Evolutionary conservation across 495 filamentous ascomycete genomes (phyloP).

Genomic region (Penicillium angulare): DNA sequence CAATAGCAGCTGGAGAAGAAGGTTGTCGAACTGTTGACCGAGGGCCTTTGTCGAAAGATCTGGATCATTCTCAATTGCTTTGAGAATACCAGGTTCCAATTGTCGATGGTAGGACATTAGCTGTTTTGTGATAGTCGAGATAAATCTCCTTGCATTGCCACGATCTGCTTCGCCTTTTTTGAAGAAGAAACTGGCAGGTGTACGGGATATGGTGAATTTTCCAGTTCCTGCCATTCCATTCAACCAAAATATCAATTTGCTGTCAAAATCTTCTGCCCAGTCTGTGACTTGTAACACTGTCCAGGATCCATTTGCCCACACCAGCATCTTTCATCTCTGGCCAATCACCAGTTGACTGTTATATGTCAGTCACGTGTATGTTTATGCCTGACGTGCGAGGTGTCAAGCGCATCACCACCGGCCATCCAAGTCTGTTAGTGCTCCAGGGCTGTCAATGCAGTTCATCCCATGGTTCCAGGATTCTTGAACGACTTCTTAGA

Average conservation of each 20-base stretch:
- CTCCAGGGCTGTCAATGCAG: no score
- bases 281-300: neutral
- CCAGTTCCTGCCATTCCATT: conserved; percentile 1
- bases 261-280: neutral
- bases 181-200: conserved; percentile 1
- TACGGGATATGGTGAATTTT: neutral
- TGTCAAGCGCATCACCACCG: no score
- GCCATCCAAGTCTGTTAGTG: no score
- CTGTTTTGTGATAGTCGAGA: neutral
- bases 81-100: neutral
- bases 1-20: neutral
- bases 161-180: neutral
- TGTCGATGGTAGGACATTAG: neutral
- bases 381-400: no score
- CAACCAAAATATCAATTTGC: conserved; percentile 1
- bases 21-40: neutral
- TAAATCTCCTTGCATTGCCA: neutral
- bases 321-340: no score
- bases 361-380: no score
- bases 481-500: neutral
- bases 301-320: no score
- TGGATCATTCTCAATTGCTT: neutral
- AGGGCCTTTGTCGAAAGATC: neutral
- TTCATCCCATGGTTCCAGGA: no score
- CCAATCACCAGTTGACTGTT: no score